Base-by-base conservation (phyloP, 2,329 filamentous ascomycete genomes). In the Sporothrix dimorphospora region DNA sequence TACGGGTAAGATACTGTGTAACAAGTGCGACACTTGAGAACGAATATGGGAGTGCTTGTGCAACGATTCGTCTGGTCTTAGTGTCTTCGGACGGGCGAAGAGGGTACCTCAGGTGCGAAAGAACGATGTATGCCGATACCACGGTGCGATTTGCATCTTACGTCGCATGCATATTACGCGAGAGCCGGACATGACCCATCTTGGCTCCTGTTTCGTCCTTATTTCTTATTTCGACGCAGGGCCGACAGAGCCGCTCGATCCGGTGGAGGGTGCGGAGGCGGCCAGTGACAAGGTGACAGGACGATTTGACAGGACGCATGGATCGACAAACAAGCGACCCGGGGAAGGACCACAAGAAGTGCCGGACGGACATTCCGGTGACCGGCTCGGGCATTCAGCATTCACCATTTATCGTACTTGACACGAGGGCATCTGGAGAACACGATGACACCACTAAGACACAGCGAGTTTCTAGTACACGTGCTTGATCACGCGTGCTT, bases 141-240 rank as follows among this genome's bases (percentile, higher is more conserved):
- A 55, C 51, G n/a, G 30, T 40, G n/a, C 53, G 53, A 40, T 61
- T 42, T 27, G 51, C 59, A 45, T 63, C 38, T 63, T 3, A 65
- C 21, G 38, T 65, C 59, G 59, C 38, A 65, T 42, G 24, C 61
- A 49, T 49, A 34, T 21, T 21, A 34, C 42, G 14, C 24, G 24
- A 49, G 63, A 34, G 2, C 24, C 40, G 27, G 40, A 30, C 61
- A 30, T 49, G 19, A 7, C 61, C 24, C 42, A 66, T 66, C 24
- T 49, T 65, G 14, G 21, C 30, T 65, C 21, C 27, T 49, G 42
- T 27, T 45, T 27, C 38, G 2, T 27, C n/a, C 21, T 45, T 65
- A 16, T 27, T 45, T 45, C 21, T 45, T 65, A 16, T 27, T 45
- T 45, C 14, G n/a, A 27, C 45, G 45, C 45, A n/a, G 19, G 5